Conservation (phyloP, 805 yeast genomes). For the Myxozyma vanderwaltii region DNA sequence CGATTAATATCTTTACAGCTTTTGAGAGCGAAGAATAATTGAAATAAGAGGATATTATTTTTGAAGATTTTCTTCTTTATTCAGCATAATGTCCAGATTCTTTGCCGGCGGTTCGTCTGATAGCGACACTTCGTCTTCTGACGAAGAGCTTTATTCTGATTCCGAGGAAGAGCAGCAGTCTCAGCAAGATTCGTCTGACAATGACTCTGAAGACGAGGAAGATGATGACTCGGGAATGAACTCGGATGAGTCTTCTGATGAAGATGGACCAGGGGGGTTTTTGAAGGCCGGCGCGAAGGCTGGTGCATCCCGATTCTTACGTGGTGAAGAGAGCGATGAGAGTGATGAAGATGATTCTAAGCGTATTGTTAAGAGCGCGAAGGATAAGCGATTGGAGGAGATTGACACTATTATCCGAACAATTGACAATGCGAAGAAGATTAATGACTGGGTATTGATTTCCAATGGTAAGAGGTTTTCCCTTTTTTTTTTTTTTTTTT, state of each 20-base stretch:
- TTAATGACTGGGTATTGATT: constrained; percentile 77
- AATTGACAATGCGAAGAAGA: constrained; percentile 67
- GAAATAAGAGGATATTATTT: too few relatives aligned
- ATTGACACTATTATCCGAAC: constrained; percentile 65
- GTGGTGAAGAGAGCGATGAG: constrained; percentile 46
- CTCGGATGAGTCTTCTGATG: constrained; percentile 45
- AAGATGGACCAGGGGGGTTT: constrained; percentile 42
- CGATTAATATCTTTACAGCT: too few relatives aligned
- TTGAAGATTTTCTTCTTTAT: too few relatives aligned
- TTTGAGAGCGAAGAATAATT: neutral
- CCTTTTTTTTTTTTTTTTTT: too few relatives aligned
- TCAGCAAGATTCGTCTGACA: constrained; percentile 42
- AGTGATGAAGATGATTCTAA: constrained; percentile 63
- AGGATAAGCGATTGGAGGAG: constrained; percentile 89
- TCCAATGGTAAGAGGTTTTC: constrained; percentile 48
- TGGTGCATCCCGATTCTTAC: constrained; percentile 44
- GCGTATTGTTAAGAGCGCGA: constrained; percentile 88
- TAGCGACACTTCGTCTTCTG: constrained; percentile 63
- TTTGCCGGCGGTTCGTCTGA: constrained; percentile 62
- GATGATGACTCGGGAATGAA: constrained; percentile 40
- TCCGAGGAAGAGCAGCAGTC: constrained; percentile 31
- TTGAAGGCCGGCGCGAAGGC: constrained; percentile 42
- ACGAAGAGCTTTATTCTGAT: constrained; percentile 57
- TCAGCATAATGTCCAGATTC: constrained; percentile 77
- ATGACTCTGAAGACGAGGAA: constrained; percentile 51